A percentile compares a stretch with the other conserved stretches of the same genome.
These are phyloP conservation scores for Solanum hybrid DNA, from an alignment of 305 asterid species.

Conservation along the genomic window DNA sequence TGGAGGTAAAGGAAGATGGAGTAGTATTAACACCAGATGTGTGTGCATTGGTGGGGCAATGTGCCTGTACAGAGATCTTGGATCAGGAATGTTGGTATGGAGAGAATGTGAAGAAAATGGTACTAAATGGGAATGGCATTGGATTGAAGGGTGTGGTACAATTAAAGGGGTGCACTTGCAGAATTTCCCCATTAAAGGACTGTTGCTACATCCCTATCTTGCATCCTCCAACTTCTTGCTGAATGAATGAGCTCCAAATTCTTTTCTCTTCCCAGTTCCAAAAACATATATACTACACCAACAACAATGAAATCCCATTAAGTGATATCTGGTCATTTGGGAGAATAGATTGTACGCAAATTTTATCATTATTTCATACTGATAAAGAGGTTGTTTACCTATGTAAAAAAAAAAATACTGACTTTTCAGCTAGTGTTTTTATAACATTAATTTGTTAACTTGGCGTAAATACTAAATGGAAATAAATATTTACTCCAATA, in stretches of 20 bases:
- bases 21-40: constrained; percentile 30
- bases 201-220: constrained; percentile 50
- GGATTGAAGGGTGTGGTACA: constrained; percentile 50
- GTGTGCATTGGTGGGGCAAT: constrained; percentile 46
- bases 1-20: constrained; percentile 41
- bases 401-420: no score
- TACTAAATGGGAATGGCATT: constrained; percentile 40
- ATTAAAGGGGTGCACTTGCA: constrained; percentile 14
- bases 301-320: neutral
- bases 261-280: neutral
- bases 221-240: neutral
- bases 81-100: constrained; percentile 47
- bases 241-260: neutral
- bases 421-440: neutral
- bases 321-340: no score
- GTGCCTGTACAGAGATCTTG: constrained; percentile 53
- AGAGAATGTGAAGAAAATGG: constrained; percentile 20
- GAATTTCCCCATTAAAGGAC: constrained; percentile 43
- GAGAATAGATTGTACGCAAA: no score
- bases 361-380: no score
- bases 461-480: no score
- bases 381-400: no score
- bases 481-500: no score
- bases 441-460: neutral
- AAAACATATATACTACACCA: neutral